These are phyloP conservation scores for Yamadazyma ubonensis DNA, from an alignment of 805 yeast species.

Conservation along the genomic window DNA sequence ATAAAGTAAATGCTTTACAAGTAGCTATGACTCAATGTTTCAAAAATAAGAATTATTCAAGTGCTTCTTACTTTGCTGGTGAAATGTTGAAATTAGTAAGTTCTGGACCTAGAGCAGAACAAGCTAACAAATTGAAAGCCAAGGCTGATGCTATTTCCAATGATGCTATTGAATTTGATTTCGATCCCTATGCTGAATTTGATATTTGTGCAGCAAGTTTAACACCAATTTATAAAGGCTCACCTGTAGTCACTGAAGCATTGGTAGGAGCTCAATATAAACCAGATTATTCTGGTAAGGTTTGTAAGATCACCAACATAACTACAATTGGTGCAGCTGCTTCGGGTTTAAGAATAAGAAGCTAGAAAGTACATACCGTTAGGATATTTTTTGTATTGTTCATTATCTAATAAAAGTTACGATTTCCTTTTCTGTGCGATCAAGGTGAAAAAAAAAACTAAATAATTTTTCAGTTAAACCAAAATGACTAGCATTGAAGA, in stretches of 20 bases:
- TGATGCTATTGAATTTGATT: constrained; percentile 88
- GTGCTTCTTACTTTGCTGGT: constrained; percentile 86
- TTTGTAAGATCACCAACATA: constrained; percentile 73
- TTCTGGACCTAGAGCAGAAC: constrained; percentile 81
- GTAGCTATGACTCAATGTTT: constrained; percentile 94
- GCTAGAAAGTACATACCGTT: background rate
- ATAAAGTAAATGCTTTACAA: constrained; percentile 82
- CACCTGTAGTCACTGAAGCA: constrained; percentile 70
- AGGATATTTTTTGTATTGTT: constrained; percentile 6
- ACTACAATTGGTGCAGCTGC: constrained; percentile 89
- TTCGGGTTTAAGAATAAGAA: constrained; percentile 66
- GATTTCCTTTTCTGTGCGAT: constrained; percentile 2
- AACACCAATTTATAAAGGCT: constrained; percentile 85
- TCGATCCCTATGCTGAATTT: constrained; percentile 88
- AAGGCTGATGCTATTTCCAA: constrained; percentile 77
- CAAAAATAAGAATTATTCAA: constrained; percentile 81
- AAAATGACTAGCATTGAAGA: constrained; percentile 12
- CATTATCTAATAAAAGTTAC: constrained; percentile 8
- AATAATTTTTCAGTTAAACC: constrained; percentile 8
- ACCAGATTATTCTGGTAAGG: constrained; percentile 69
- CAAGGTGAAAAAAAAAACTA: constrained; percentile 1
- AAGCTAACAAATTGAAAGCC: constrained; percentile 78
- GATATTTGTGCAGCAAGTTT: constrained; percentile 83
- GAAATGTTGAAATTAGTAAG: constrained; percentile 72
- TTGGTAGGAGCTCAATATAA: constrained; percentile 89